Evolutionary conservation across 768 basidiomycete species (phyloP).

Genomic region (Mrakia hoshinonis): DNA sequence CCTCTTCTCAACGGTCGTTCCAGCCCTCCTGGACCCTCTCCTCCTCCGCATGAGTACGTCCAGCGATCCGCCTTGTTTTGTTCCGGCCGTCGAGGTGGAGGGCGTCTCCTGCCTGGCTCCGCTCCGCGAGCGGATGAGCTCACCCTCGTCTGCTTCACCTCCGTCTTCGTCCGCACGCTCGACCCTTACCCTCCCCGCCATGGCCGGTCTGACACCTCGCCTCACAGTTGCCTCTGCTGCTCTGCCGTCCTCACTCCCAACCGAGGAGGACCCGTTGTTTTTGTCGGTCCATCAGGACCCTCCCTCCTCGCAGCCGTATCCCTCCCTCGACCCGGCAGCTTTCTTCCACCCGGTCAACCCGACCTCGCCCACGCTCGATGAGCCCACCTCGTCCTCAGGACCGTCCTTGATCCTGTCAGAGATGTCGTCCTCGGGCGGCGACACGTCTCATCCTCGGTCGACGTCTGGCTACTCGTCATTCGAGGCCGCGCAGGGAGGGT

Average conservation of each 20-base stretch:
- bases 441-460: no score
- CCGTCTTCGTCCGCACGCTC: not conserved
- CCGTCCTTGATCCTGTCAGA: not conserved
- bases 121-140: no score
- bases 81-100: no score
- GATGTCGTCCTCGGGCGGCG: not conserved
- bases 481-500: no score
- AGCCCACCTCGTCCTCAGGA: not conserved
- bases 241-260: not conserved
- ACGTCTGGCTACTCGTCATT: no score
- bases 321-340: not conserved
- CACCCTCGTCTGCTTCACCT: not conserved
- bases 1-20: no score
- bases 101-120: no score
- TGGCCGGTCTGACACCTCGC: not conserved
- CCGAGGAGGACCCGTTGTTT: not conserved
- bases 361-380: not conserved
- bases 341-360: not conserved
- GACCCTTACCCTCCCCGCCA: not conserved
- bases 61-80: no score
- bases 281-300: constrained; percentile 11
- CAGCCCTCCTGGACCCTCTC: not conserved
- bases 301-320: not conserved
- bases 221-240: not conserved
- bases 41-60: not conserved